A percentile compares a stretch with the other conserved stretches of the same genome.
These are phyloP conservation scores for Pugionium cornutum DNA, from an alignment of 345 rosid genomes.

Conservation along the genomic window DNA sequence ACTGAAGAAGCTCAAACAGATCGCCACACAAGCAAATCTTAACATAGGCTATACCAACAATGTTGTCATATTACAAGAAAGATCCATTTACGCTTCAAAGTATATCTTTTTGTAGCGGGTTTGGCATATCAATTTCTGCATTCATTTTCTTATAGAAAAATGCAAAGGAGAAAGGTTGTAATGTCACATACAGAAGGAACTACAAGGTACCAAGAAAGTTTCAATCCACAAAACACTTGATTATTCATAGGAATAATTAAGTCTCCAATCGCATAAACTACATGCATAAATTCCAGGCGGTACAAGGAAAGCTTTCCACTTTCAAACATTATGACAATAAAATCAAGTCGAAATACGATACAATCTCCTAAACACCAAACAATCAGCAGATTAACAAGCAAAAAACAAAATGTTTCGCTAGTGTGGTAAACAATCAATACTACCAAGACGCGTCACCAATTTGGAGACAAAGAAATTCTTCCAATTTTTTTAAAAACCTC, in stretches of 20 bases:
- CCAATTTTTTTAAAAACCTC: no score
- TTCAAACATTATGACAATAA: background rate
- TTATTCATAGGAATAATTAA: background rate
- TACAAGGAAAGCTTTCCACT: slow-evolving; percentile 2
- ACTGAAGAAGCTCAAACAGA: background rate
- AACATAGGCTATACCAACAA: slow-evolving; percentile 5
- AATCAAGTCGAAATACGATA: background rate
- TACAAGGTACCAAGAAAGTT: slow-evolving; percentile 5
- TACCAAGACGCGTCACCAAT: background rate
- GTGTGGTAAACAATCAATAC: slow-evolving; percentile 19
- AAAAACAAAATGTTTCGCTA: background rate
- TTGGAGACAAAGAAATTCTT: background rate
- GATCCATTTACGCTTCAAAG: background rate
- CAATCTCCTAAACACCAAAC: background rate
- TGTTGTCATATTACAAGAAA: slow-evolving; percentile 10
- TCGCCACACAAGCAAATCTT: slow-evolving; percentile 1
- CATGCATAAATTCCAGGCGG: background rate
- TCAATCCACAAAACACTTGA: background rate
- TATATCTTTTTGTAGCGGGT: background rate
- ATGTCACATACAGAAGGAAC: slow-evolving; percentile 18
- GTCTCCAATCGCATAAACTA: slow-evolving; percentile 4
- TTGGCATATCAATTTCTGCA: background rate
- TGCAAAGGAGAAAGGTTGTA: background rate
- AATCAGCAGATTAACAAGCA: background rate
- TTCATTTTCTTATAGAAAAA: background rate